Evolutionary conservation across 2,329 filamentous ascomycete genomes (phyloP), one percentile per base, ranked within the genome.

Genomic region (Acrocalymma vagum): DNA sequence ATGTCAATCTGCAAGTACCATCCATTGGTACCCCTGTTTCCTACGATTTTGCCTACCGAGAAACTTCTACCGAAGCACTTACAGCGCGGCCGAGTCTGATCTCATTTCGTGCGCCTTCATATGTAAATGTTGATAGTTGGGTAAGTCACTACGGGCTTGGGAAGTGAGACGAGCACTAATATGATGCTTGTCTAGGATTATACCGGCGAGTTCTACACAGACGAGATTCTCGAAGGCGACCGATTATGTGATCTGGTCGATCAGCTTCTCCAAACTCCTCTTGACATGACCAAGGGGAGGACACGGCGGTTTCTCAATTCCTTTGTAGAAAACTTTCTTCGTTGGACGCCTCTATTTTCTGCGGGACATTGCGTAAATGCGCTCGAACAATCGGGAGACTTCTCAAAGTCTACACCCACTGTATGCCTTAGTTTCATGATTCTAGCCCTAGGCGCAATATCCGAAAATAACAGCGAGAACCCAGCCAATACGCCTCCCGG

Each of bases 281-380:
- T 57, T 3, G 53, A 62, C 28, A 28, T 61, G 10, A 40, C 51
- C 2, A 44, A 51, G 29, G 36, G 58, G 21, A 61, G 51, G 11
- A 58, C 52, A 13, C 41, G 58, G 26, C 51, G 55, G 4, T 37
- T 62, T 6, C 54, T 57, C 32, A 53, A 62, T 43, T 53, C 42
- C 8, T 62, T 62, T 26, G 58, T 62, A 8, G 50, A 58, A 26
- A 60, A 58, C 44, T 61, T 62, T 31, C 47, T 62, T 21, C 48
- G 55, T 21, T 62, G 59, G 59, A 58, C 55, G 6, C 59, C 59
- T 7, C 53, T 62, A 6, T 56, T 62, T 35, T 55, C 59, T 25
- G 51, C 56, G 31, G 30, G 30, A 22, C 43, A 45, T 2, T 62
- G 59, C 28, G 39, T 58, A 10, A 45, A 32, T 17, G 55, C 53